A percentile compares a stretch with the other conserved stretches of the same genome.
These are phyloP conservation scores for Trifolium fragiferum DNA, from an alignment of 306 rosid species.

Conservation along the genomic window DNA sequence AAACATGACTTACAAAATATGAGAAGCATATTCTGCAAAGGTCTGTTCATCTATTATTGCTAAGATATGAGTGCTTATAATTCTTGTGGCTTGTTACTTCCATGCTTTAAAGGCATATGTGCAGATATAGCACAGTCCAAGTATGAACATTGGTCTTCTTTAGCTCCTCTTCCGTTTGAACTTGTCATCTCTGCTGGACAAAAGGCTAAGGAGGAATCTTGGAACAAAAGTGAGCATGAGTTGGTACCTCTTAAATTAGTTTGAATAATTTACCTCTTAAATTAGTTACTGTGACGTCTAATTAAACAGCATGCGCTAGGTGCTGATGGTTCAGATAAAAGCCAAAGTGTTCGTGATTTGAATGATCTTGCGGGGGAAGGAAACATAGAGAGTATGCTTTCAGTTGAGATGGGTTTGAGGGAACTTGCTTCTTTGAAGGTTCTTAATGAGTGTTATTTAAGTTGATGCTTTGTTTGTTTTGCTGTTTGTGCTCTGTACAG, in stretches of 20 bases:
- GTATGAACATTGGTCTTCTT: slow-evolving; percentile 92
- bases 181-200: slow-evolving; percentile 93
- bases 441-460: slow-evolving; percentile 30
- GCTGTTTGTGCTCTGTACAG: slow-evolving; percentile 21
- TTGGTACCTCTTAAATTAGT: slow-evolving; percentile 26
- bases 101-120: slow-evolving; percentile 69
- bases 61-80: slow-evolving; percentile 30
- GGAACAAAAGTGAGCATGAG: slow-evolving; percentile 64
- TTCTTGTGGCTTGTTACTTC: slow-evolving; percentile 43
- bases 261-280: slow-evolving; percentile 15
- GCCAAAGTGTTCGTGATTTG: slow-evolving; percentile 69
- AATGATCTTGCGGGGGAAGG: slow-evolving; percentile 93
- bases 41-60: slow-evolving; percentile 23
- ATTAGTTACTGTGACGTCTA: slow-evolving; percentile 17
- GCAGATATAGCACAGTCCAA: slow-evolving; percentile 80
- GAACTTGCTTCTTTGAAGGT: slow-evolving; percentile 89
- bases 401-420: slow-evolving; percentile 94
- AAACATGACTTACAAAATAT: slow-evolving; percentile 18
- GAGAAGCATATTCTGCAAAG: slow-evolving; percentile 15
- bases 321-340: slow-evolving; percentile 69
- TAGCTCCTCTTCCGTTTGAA: slow-evolving; percentile 97
- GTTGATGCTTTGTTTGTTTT: slow-evolving; percentile 20
- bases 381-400: slow-evolving; percentile 95
- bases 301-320: slow-evolving; percentile 54
- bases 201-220: slow-evolving; percentile 95